phyloP scores from a whole-genome alignment of 306 rosid species.

The Rubus parviflorus region DNA sequence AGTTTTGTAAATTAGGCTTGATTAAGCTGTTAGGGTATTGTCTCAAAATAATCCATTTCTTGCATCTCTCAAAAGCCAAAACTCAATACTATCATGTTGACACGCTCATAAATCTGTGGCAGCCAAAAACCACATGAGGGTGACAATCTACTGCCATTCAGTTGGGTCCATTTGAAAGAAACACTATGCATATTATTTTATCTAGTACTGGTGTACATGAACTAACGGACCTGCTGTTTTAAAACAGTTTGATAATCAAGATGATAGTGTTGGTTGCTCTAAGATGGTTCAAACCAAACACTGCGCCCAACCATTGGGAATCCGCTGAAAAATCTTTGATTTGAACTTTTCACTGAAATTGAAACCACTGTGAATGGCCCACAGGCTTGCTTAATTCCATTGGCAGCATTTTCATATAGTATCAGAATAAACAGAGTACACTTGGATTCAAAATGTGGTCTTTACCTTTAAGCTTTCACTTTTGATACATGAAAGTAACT shows the following conservation, averaged over 20 bases:
- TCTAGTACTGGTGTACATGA: background rate
- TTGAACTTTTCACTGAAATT: background rate
- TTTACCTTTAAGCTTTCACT: background rate
- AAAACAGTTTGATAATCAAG: background rate
- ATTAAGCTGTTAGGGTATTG: background rate
- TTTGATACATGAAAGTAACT: constrained; percentile 15
- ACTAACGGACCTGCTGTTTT: background rate
- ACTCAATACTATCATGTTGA: background rate
- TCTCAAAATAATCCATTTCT: background rate
- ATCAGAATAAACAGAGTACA: background rate
- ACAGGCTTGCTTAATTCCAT: background rate
- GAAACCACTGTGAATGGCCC: background rate
- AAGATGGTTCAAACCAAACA: background rate
- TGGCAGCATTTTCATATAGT: background rate
- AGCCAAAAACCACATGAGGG: background rate
- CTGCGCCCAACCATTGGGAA: background rate
- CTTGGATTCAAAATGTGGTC: background rate
- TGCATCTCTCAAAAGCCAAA: background rate
- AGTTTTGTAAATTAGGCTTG: background rate
- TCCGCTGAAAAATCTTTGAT: background rate
- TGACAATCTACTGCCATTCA: background rate
- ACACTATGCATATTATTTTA: background rate
- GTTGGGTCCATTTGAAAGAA: background rate
- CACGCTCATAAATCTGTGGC: background rate
- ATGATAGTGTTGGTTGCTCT: background rate